Evolutionary conservation across 768 basidiomycete genomes (phyloP).

Genomic region (Kwoniella sp.): DNA sequence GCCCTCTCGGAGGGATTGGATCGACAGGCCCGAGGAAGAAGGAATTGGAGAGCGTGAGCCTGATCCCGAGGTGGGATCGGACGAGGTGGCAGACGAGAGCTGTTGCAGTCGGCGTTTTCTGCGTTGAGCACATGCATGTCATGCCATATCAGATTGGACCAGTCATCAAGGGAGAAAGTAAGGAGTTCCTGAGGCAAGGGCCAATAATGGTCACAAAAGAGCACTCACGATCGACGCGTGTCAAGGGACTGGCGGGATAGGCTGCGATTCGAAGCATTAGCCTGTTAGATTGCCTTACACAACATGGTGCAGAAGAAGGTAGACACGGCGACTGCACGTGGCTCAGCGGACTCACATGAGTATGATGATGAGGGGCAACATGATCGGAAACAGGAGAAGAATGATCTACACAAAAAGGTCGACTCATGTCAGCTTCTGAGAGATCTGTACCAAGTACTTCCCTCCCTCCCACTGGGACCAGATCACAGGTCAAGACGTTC

Average conservation of each 20-base stretch:
- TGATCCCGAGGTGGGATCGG: not conserved
- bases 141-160: no score
- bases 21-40: constrained; percentile 31
- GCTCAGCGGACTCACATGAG: constrained; percentile 39
- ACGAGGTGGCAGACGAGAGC: constrained; percentile 20
- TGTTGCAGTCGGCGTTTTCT: constrained; percentile 32
- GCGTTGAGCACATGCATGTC: no score
- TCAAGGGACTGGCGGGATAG: constrained; percentile 33
- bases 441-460: no score
- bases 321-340: no score
- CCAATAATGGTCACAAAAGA: not conserved
- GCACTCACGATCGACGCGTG: constrained; percentile 35
- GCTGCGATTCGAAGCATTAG: constrained; percentile 8
- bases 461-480: no score
- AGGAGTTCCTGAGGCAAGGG: no score
- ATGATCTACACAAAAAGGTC: constrained; percentile 26
- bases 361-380: constrained; percentile 36
- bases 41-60: constrained; percentile 7
- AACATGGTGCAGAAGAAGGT: not conserved
- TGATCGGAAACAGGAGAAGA: constrained; percentile 35
- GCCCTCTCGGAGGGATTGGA: constrained; percentile 28
- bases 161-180: no score
- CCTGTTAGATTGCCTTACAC: not conserved
- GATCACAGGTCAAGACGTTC: no score
- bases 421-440: not conserved